A percentile compares a stretch with the other conserved stretches of the same genome.
Conservation (phyloP, 2,329 filamentous ascomycete genomes). For the Scytalidium sp. region DNA sequence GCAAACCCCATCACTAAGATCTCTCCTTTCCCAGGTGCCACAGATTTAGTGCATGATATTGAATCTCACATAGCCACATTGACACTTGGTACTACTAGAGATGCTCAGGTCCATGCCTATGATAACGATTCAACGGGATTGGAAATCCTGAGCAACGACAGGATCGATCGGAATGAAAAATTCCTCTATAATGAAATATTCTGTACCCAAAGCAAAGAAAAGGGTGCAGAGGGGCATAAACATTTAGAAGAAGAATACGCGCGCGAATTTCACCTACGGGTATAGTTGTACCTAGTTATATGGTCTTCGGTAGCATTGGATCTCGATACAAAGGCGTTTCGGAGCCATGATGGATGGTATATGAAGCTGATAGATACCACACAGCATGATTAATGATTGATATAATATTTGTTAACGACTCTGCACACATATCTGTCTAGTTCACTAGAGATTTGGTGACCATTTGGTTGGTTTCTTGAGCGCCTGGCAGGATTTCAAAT, state of each 20-base stretch:
- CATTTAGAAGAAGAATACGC: conserved; percentile 27
- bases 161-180: conserved; percentile 34
- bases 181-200: conserved; percentile 34
- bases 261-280: conserved; percentile 4
- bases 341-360: no score
- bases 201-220: conserved; percentile 38
- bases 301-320: no score
- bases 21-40: neutral
- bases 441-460: no score
- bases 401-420: no score
- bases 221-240: conserved; percentile 34
- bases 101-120: neutral
- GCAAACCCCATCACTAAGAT: neutral
- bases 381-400: no score
- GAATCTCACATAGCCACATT: neutral
- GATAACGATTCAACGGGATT: neutral
- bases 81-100: neutral
- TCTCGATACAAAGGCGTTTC: no score
- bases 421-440: no score
- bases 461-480: no score
- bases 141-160: conserved; percentile 4
- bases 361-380: no score
- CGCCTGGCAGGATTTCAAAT: no score
- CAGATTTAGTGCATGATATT: neutral
- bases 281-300: no score